A percentile compares a stretch with the other conserved stretches of the same genome.
Evolutionary conservation across 306 rosid species (phyloP).

Genomic region (Prunus davidiana): DNA sequence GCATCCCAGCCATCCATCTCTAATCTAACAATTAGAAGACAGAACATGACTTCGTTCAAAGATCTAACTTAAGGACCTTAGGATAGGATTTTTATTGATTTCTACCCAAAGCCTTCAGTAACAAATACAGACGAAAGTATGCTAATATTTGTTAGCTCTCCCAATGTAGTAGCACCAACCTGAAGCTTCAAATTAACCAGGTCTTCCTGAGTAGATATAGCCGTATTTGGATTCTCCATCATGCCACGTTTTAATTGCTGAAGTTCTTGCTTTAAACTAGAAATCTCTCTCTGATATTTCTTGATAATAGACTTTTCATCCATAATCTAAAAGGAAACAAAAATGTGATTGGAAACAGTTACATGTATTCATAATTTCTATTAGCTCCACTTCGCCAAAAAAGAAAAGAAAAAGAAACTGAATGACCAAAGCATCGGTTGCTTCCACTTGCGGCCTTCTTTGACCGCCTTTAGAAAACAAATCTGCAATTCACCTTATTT

Average conservation of each 20-base stretch:
- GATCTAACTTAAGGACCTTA: background rate
- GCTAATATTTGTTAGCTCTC: background rate
- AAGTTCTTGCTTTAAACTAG: slow-evolving; percentile 57
- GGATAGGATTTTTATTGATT: background rate
- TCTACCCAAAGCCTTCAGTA: background rate
- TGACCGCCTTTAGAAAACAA: background rate
- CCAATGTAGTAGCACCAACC: slow-evolving; percentile 33
- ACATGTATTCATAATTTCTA: background rate
- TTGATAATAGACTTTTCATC: slow-evolving; percentile 64
- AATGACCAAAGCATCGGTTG: too few species aligned
- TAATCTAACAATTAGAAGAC: background rate
- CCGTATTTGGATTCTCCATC: slow-evolving; percentile 38
- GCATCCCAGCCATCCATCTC: background rate
- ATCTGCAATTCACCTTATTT: slow-evolving; percentile 41
- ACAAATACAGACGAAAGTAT: background rate
- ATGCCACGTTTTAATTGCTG: slow-evolving; percentile 52
- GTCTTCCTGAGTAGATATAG: slow-evolving; percentile 47
- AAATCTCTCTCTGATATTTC: slow-evolving; percentile 56
- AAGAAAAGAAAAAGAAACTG: too few species aligned
- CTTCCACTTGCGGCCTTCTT: too few species aligned
- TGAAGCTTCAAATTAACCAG: slow-evolving; percentile 57
- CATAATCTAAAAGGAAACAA: slow-evolving; percentile 34
- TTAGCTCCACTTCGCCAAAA: background rate
- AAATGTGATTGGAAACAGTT: background rate
- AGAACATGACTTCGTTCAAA: background rate